These are phyloP conservation scores for Yamadazyma insecticola DNA, from an alignment of 805 yeast species.

Conservation along the genomic window DNA sequence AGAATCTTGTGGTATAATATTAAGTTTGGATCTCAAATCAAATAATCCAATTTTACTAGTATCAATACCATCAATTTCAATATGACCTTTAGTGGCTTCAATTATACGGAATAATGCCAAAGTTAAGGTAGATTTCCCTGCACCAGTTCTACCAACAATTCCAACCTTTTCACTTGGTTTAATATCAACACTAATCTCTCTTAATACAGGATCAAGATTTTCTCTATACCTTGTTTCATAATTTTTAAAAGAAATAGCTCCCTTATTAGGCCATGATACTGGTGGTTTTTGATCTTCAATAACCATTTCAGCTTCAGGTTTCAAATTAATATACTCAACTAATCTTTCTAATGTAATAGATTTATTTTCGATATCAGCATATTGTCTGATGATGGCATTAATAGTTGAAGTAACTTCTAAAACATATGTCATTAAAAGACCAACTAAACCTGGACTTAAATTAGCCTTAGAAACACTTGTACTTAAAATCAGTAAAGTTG, in stretches of 20 bases:
- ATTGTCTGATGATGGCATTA: constrained; percentile 26
- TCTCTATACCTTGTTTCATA: constrained; percentile 85
- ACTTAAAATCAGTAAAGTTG: constrained; percentile 23
- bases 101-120: constrained; percentile 81
- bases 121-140: constrained; percentile 87
- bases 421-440: constrained; percentile 34
- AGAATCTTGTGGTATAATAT: constrained; percentile 92
- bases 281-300: constrained; percentile 33
- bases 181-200: constrained; percentile 58
- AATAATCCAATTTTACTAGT: constrained; percentile 66
- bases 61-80: constrained; percentile 66
- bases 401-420: constrained; percentile 27
- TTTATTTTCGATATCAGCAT: constrained; percentile 32
- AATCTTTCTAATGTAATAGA: constrained; percentile 34
- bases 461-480: constrained; percentile 18
- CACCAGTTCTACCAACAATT: constrained; percentile 96
- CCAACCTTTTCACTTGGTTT: constrained; percentile 82
- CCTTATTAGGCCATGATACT: constrained; percentile 66
- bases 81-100: constrained; percentile 68
- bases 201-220: constrained; percentile 75
- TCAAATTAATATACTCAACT: constrained; percentile 31
- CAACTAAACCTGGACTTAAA: constrained; percentile 30
- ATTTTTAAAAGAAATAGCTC: constrained; percentile 60
- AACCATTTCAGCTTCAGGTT: constrained; percentile 43
- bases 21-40: constrained; percentile 71